Percentiles rank a stretch among this genome's conserved stretches.
Evolutionary conservation across 2,329 filamentous ascomycete species (phyloP).

Genomic region (Epichloe scottii): DNA sequence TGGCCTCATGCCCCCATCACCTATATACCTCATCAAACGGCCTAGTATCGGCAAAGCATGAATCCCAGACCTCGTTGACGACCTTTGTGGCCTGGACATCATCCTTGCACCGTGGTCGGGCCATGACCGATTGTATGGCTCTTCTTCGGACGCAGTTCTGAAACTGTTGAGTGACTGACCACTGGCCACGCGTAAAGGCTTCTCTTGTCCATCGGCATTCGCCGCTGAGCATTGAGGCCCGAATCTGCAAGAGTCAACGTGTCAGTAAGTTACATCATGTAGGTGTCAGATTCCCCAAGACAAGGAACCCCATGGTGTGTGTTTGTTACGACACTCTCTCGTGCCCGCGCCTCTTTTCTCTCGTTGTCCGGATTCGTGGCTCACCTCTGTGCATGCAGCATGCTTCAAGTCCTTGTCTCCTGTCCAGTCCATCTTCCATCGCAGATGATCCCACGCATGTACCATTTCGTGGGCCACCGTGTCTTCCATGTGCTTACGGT

Average conservation of each 20-base stretch:
- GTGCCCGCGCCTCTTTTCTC: background rate
- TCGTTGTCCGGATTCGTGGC: slow-evolving; percentile 5
- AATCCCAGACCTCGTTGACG: slow-evolving; percentile 98
- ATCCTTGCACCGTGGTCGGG: slow-evolving; percentile 69
- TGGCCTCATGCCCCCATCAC: slow-evolving; percentile 23
- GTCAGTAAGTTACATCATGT: background rate
- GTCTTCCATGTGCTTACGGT: slow-evolving; percentile 76
- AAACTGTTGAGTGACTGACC: slow-evolving; percentile 81
- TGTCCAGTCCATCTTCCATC: slow-evolving; percentile 81
- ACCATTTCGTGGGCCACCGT: slow-evolving; percentile 96
- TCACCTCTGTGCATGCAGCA: slow-evolving; percentile 85
- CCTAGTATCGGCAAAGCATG: slow-evolving; percentile 84
- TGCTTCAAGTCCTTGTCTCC: slow-evolving; percentile 64
- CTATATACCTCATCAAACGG: slow-evolving; percentile 96
- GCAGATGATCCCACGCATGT: slow-evolving; percentile 84
- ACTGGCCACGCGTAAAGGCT: slow-evolving; percentile 73
- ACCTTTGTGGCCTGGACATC: slow-evolving; percentile 76
- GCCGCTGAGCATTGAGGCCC: slow-evolving; percentile 82
- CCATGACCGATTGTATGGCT: slow-evolving; percentile 68
- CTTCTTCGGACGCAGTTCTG: slow-evolving; percentile 80
- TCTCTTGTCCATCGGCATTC: slow-evolving; percentile 88
- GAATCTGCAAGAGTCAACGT: slow-evolving; percentile 47
- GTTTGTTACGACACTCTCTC: too few relatives aligned
- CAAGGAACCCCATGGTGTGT: too few relatives aligned
- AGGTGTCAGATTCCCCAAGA: background rate